A percentile compares a stretch with the other conserved stretches of the same genome.
Evolutionary conservation across 2,329 filamentous ascomycete genomes (phyloP).

Genomic region (Aspergillus bombycis): DNA sequence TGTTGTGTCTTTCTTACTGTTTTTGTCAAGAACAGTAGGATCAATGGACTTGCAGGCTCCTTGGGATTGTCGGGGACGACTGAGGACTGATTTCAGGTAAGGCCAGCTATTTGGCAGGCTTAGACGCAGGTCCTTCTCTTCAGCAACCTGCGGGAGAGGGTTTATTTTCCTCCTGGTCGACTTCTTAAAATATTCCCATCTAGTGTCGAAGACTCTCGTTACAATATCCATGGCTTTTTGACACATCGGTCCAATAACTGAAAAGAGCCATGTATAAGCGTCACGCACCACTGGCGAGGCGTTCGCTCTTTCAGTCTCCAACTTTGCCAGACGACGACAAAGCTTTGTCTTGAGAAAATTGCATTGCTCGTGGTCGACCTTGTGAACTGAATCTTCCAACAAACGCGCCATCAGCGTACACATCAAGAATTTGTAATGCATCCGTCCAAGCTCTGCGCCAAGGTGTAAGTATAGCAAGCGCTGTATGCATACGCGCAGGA

Average conservation of each 20-base stretch:
- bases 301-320: conserved; percentile 48
- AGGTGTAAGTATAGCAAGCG: conserved; percentile 52
- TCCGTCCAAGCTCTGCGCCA: conserved; percentile 47
- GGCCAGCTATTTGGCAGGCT: conserved; percentile 46
- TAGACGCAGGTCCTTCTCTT: conserved; percentile 36
- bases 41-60: neutral
- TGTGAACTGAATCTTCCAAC: conserved; percentile 43
- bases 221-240: conserved; percentile 32
- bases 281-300: conserved; percentile 10
- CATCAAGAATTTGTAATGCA: conserved; percentile 64
- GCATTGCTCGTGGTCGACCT: conserved; percentile 40
- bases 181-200: conserved; percentile 49
- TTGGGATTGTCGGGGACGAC: neutral
- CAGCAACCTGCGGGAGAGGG: conserved; percentile 44
- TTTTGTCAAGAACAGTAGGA: neutral
- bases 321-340: conserved; percentile 60
- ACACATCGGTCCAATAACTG: conserved; percentile 30
- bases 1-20: conserved; percentile 11
- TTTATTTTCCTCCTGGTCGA: conserved; percentile 44
- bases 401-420: conserved; percentile 52
- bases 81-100: conserved; percentile 32
- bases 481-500: conserved; percentile 61
- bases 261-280: conserved; percentile 35
- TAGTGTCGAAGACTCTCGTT: conserved; percentile 32
- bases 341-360: conserved; percentile 56